Evolutionary conservation across 108 stramenopile species (phyloP).

Genomic region (Pseudonitzschia delicatissima): DNA sequence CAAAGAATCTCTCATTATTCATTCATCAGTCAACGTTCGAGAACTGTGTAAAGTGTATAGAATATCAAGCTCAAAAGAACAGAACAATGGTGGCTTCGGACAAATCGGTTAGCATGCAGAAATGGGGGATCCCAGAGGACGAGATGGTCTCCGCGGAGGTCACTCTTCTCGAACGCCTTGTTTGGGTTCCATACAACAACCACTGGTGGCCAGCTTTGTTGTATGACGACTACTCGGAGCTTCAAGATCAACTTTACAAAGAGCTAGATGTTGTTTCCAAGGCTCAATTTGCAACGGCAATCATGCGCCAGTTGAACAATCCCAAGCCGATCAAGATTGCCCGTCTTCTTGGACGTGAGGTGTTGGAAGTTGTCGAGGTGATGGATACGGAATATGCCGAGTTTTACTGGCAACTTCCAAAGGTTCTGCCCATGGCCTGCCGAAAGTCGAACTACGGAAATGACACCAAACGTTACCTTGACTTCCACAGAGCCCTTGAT

Average conservation of each 20-base stretch:
- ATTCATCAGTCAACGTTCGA: no score
- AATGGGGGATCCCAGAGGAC: constrained; percentile 33
- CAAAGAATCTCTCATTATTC: no score
- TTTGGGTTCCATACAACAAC: constrained; percentile 31
- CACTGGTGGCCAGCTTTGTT: constrained; percentile 38
- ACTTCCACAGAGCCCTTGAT: constrained; percentile 39
- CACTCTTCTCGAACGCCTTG: constrained; percentile 27
- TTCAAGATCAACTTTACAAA: constrained; percentile 26
- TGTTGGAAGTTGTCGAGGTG: constrained; percentile 33
- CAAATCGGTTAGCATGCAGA: constrained; percentile 21
- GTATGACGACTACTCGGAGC: constrained; percentile 28
- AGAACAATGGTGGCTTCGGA: constrained; percentile 9
- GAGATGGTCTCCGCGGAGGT: constrained; percentile 12
- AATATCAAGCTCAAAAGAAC: no score
- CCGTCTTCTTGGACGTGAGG: constrained; percentile 22
- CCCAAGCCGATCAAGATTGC: constrained; percentile 21
- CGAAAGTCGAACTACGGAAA: constrained; percentile 13
- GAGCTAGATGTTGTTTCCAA: constrained; percentile 27
- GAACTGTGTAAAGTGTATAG: no score
- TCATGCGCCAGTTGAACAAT: constrained; percentile 25
- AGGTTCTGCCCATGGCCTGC: constrained; percentile 28
- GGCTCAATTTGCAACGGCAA: constrained; percentile 38
- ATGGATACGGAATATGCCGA: constrained; percentile 19
- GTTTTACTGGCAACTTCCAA: constrained; percentile 34
- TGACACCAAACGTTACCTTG: constrained; percentile 23